Evolutionary conservation across 305 asterid species (phyloP), one percentile per base, ranked within the genome.

Genomic region (Fraxinus platypoda): DNA sequence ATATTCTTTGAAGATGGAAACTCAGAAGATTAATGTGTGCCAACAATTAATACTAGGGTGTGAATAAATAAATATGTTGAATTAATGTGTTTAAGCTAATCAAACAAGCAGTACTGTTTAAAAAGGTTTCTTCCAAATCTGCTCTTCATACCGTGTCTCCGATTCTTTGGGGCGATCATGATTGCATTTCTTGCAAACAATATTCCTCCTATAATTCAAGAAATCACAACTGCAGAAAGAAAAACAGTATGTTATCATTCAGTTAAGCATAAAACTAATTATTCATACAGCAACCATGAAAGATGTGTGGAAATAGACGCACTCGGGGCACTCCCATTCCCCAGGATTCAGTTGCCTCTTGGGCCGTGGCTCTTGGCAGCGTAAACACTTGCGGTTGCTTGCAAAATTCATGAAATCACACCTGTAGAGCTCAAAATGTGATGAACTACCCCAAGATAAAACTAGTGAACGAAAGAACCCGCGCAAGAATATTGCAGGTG

Each of bases 271-370:
- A 54, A 83, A 78, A 74, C 4, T 80, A 71, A 74, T 77, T 79
- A 84, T 83, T 49, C 76, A 83, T 81, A 19, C 35, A 73, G 37
- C 78, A 70, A 79, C 25, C 5, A 83, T 49, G 80, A 74, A 68
- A 78, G 28, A 28, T 41, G 15, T 46, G 72, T 57, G 77, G 78
- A 52, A 84, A 31, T 68, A 75, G 86, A 91, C 95, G 91, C 83
- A 94, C 97, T 83, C 52, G 23, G 93, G 87, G 87, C 98, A 94
- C 78, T 92, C 93, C 98, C 98, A 94, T 74, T 94, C 97, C 79
- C 97, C 98, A 2, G 91, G 92, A 82, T 77, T 85, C 37, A 93
- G 86, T 52, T 85, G 84, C 84, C 90, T 88, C 82, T 77, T 83
- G 21, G 97, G 95, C 8, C 94, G 97, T 46, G 85, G 85, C 78